Evolutionary conservation across 2,329 filamentous ascomycete genomes (phyloP), one percentile per base, ranked within the genome.

Genomic region (Cladosporium colombiae): DNA sequence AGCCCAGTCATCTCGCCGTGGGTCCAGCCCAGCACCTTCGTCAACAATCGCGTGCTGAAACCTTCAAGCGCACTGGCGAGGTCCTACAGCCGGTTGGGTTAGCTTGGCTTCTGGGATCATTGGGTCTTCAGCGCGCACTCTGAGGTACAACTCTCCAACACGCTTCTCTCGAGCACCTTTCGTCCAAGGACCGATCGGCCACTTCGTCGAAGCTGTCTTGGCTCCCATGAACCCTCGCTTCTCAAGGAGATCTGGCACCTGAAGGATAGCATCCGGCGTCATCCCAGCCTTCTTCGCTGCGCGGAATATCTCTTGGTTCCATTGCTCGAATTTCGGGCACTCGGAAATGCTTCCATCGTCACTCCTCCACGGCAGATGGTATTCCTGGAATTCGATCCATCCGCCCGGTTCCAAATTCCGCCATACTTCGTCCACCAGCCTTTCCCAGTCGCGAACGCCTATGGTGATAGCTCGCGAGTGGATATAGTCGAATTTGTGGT

Each of bases 401-500:
- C 68, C 68, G 13, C 69, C 69, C 2, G 69, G 67, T 44, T 68
- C 60, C 18, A 70, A 52, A 29, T 68, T 60, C 4, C 66, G 53
- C 64, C 64, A 70, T 16, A 35, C 29, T 29, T 69, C 62, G 16
- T 63, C 27, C 8, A 69, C 64, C 27, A 69, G 65, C 25, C n/a
- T 46, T 3, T 57, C 55, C 81, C 81, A 83, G 67, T 83, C 80
- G 1, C 77, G 75, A 21, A 83, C 77, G 63, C 77, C 79, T 14
- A 81, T 81, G 61, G 79, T 81, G 27, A 83, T 71, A 58, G 79
- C 78, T 59, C 81, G 80, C 21, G 81, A 73, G 68, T 83, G 81
- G 49, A 83, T 78, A 66, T 81, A 64, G 18, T 68, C 64, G 64
- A 79, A 79, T 11, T 69, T 65, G 33, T 76, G 68, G 1, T 70